phyloP scores from a whole-genome alignment of 2,329 filamentous ascomycete genomes.

The Cladosporium oxysporum region DNA sequence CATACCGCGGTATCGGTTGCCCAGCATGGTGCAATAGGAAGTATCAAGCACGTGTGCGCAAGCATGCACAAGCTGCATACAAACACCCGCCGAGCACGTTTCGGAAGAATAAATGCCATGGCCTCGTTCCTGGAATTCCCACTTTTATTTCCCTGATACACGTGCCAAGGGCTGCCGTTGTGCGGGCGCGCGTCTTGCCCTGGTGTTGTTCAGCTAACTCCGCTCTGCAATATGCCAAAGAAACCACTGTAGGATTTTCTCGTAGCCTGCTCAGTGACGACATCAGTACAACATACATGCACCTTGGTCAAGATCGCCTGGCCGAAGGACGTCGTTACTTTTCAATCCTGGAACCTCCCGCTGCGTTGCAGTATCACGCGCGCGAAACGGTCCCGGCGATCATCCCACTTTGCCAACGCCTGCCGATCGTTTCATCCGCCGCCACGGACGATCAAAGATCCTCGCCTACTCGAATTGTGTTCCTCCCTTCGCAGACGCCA shows the following conservation, averaged over 20 bases:
- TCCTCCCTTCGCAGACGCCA: neutral
- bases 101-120: neutral
- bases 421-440: neutral
- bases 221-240: too few relatives aligned
- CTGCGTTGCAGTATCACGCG: neutral
- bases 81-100: neutral
- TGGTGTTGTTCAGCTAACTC: too few relatives aligned
- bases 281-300: neutral
- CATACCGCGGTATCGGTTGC: neutral
- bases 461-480: neutral
- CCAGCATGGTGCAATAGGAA: neutral
- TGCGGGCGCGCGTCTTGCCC: too few relatives aligned
- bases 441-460: neutral
- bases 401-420: neutral
- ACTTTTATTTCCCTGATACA: neutral
- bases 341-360: neutral
- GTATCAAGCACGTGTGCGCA: neutral
- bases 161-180: neutral
- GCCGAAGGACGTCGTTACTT: neutral
- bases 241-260: neutral
- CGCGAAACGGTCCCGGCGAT: neutral
- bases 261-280: neutral
- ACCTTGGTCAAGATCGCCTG: neutral
- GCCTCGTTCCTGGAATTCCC: neutral
- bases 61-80: neutral